These are phyloP conservation scores for Hyaloscypha variabilis DNA, from an alignment of 495 filamentous ascomycete species.

Conservation along the genomic window DNA sequence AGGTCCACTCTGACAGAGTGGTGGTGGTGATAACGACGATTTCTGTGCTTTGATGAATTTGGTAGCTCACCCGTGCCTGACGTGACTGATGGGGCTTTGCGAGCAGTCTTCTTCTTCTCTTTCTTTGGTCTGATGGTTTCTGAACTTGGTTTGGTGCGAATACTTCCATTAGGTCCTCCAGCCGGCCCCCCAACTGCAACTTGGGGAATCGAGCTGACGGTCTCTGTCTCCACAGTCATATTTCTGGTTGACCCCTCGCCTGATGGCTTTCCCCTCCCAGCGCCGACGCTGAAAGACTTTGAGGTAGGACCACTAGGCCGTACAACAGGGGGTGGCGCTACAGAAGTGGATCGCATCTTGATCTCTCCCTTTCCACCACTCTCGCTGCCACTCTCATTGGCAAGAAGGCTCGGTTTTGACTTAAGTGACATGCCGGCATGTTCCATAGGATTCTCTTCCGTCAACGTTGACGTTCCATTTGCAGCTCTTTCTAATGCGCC, in stretches of 20 bases:
- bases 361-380: conserved; percentile 50
- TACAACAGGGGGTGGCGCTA: conserved; percentile 37
- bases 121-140: conserved; percentile 94
- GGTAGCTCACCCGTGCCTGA: conserved; percentile 70
- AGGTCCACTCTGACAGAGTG: conserved; percentile 32
- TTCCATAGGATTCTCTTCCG: conserved; percentile 38
- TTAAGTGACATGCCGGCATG: conserved; percentile 32
- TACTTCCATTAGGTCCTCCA: conserved; percentile 66
- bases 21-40: conserved; percentile 35
- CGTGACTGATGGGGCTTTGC: conserved; percentile 73
- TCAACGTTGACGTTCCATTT: conserved; percentile 48
- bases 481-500: conserved; percentile 50
- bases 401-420: conserved; percentile 38
- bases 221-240: conserved; percentile 99
- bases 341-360: conserved; percentile 36
- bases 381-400: conserved; percentile 64
- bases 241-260: conserved; percentile 79
- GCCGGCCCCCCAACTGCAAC: conserved; percentile 73
- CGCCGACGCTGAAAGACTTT: conserved; percentile 41
- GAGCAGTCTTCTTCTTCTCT: conserved; percentile 77
- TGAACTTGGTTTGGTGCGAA: conserved; percentile 83
- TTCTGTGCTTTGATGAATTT: conserved; percentile 32
- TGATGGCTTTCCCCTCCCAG: conserved; percentile 54
- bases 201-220: conserved; percentile 88
- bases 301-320: conserved; percentile 44